These are phyloP conservation scores for Carpinus fangiana DNA, from an alignment of 306 rosid species.

Conservation along the genomic window DNA sequence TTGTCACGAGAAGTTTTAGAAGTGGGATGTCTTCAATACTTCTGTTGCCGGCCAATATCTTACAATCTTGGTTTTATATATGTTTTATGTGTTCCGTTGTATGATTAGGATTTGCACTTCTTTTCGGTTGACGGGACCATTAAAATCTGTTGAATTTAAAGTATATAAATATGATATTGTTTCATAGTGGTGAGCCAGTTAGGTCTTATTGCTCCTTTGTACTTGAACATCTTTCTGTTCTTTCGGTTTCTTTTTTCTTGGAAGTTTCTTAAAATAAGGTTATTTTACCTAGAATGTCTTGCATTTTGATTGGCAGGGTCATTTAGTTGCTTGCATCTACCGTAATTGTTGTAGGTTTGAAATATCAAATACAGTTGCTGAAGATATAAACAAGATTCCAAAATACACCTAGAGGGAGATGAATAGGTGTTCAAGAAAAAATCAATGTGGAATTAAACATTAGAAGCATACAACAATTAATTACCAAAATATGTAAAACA, in stretches of 20 bases:
- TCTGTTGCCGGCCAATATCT: background rate
- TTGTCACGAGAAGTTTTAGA: background rate
- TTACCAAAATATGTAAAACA: no score
- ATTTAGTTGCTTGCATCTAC: slow-evolving; percentile 5
- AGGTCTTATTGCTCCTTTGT: slow-evolving; percentile 21
- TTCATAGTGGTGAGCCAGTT: slow-evolving; percentile 7
- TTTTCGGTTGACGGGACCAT: background rate
- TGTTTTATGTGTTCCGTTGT: background rate
- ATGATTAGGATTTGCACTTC: background rate
- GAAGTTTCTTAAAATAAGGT: slow-evolving; percentile 4
- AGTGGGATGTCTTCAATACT: background rate
- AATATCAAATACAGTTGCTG: background rate
- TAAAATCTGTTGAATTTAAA: background rate
- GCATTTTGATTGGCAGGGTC: slow-evolving; percentile 40
- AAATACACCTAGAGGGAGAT: no score
- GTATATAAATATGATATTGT: background rate
- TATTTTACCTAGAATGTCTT: slow-evolving; percentile 1
- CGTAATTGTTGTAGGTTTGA: slow-evolving; percentile 24
- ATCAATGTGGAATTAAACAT: no score
- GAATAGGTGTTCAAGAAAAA: no score
- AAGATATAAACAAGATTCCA: no score
- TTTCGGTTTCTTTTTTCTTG: slow-evolving; percentile 13
- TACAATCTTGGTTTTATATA: background rate
- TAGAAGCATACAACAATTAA: no score
- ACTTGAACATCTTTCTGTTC: slow-evolving; percentile 16